A percentile compares a stretch with the other conserved stretches of the same genome.
These are phyloP conservation scores for Persicaria maculosa DNA, from an alignment of 148 eudicot genomes.

Conservation along the genomic window DNA sequence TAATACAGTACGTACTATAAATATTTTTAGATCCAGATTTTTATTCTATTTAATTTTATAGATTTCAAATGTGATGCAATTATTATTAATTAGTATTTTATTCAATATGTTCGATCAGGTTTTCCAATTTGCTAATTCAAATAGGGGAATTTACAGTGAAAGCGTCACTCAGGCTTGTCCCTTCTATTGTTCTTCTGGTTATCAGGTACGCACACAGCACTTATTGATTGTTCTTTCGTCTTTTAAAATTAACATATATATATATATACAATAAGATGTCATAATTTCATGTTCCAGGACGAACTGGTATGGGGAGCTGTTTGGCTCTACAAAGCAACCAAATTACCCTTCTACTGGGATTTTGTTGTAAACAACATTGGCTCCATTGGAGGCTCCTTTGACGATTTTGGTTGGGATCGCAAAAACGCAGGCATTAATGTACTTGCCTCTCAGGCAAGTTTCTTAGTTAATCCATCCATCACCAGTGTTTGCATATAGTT, in stretches of 20 bases:
- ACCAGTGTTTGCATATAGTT: background rate
- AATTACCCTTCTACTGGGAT: background rate
- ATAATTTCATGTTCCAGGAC: background rate
- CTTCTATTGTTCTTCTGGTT: conserved; percentile 83
- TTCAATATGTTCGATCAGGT: conserved; percentile 28
- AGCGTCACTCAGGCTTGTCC: conserved; percentile 44
- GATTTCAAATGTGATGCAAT: no score
- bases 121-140: conserved; percentile 61
- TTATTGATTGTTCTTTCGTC: no score
- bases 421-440: background rate
- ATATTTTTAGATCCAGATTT: no score
- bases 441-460: conserved; percentile 4
- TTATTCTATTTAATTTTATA: no score
- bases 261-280: no score
- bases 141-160: conserved; percentile 57
- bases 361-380: background rate
- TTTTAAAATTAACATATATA: no score
- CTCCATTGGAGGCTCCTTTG: background rate
- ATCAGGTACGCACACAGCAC: conserved; percentile 31
- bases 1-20: no score
- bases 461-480: background rate
- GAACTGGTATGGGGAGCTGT: conserved; percentile 12
- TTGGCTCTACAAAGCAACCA: conserved; percentile 5
- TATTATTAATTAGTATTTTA: background rate
- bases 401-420: conserved; percentile 11